Percentiles rank a stretch among this genome's conserved stretches.
These are phyloP conservation scores for Suillus ampliporus DNA, from an alignment of 768 basidiomycete genomes.

Conservation along the genomic window DNA sequence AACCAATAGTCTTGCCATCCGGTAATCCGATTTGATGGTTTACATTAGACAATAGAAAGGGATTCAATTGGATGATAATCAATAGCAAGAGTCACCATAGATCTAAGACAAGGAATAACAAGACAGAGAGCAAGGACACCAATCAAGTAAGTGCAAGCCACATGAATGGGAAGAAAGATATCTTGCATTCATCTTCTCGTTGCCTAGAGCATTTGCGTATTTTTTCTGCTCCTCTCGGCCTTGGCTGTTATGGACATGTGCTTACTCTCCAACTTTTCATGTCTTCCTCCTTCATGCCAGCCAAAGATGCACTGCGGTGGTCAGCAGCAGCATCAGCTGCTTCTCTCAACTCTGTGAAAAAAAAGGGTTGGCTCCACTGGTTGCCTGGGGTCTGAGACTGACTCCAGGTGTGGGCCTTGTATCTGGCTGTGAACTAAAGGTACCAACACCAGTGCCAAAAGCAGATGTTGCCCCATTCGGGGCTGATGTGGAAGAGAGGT, in stretches of 20 bases:
- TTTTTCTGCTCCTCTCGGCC: background rate
- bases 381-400: conserved; percentile 62
- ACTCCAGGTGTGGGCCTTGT: conserved; percentile 46
- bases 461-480: conserved; percentile 24
- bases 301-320: conserved; percentile 37
- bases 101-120: background rate
- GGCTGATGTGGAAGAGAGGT: conserved; percentile 28
- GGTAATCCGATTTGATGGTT: background rate
- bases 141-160: background rate
- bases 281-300: conserved; percentile 36
- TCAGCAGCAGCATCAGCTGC: conserved; percentile 54
- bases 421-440: conserved; percentile 43
- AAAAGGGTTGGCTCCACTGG: conserved; percentile 65
- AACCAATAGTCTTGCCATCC: too few species aligned
- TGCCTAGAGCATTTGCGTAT: too few species aligned
- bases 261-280: conserved; percentile 25
- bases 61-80: background rate
- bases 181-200: background rate
- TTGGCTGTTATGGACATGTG: conserved; percentile 3
- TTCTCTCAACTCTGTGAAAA: conserved; percentile 50
- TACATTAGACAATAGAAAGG: conserved; percentile 6
- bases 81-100: background rate
- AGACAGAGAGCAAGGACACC: background rate
- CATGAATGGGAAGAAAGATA: background rate
- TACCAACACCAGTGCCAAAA: conserved; percentile 24